Conservation (phyloP, 2,329 filamentous ascomycete genomes). For the Simplicillium aogashimaense region DNA sequence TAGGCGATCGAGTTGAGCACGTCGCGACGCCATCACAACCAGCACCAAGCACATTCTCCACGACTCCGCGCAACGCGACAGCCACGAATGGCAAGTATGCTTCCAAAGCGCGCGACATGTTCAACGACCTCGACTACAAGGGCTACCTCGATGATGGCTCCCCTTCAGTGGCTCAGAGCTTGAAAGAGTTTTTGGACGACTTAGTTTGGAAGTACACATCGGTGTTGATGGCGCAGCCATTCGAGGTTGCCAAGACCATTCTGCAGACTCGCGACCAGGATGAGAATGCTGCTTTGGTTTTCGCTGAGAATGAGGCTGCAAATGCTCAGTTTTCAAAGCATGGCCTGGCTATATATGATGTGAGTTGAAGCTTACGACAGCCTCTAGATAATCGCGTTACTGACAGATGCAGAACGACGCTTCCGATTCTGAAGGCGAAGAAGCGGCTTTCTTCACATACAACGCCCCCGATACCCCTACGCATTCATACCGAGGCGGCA, state of each 20-base stretch:
- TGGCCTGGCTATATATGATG: conserved; percentile 23
- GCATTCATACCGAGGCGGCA: conserved; percentile 22
- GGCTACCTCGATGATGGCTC: conserved; percentile 73
- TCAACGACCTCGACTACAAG: conserved; percentile 86
- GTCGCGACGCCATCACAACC: conserved; percentile 20
- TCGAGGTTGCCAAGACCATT: conserved; percentile 92
- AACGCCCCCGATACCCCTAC: conserved; percentile 45
- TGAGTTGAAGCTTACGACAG: conserved; percentile 15
- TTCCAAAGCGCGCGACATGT: conserved; percentile 69
- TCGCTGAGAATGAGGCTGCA: conserved; percentile 13
- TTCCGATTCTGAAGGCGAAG: conserved; percentile 62
- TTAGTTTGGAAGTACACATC: conserved; percentile 87
- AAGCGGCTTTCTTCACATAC: conserved; percentile 78
- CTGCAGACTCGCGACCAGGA: conserved; percentile 64
- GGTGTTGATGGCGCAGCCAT: conserved; percentile 84
- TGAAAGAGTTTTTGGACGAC: conserved; percentile 71
- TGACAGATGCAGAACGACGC: conserved; percentile 29
- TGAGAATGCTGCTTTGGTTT: conserved; percentile 24
- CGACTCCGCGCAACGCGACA: conserved; percentile 29
- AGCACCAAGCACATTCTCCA: conserved; percentile 31
- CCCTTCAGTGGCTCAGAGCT: conserved; percentile 63
- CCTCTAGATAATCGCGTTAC: no score
- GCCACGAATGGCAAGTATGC: conserved; percentile 31
- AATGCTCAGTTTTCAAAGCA: conserved; percentile 20
- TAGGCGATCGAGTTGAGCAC: conserved; percentile 33